Conservation (phyloP, 2,329 filamentous ascomycete genomes). For the Daldinia sp. region DNA sequence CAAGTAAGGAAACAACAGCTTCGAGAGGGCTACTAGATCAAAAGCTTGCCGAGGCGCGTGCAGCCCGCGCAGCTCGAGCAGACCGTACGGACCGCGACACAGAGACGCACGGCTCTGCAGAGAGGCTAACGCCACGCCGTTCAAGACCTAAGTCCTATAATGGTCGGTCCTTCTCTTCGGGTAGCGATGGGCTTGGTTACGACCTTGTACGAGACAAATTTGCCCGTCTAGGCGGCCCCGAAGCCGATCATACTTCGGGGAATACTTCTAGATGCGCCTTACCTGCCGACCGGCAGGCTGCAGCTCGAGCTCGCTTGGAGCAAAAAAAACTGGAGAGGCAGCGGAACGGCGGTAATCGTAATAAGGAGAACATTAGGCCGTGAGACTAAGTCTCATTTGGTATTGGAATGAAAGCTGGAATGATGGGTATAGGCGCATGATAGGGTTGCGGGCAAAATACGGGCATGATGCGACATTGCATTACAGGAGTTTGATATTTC, state of each 20-base stretch:
- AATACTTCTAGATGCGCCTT: constrained; percentile 60
- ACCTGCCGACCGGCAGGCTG: constrained; percentile 64
- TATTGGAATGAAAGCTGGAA: background rate
- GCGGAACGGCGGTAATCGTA: constrained; percentile 43
- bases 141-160: constrained; percentile 45
- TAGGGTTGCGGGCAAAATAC: constrained; percentile 24
- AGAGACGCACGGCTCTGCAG: constrained; percentile 38
- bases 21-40: constrained; percentile 21
- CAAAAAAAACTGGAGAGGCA: constrained; percentile 65
- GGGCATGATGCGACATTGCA: constrained; percentile 31
- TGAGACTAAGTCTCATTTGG: constrained; percentile 11
- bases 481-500: constrained; percentile 29
- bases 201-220: constrained; percentile 62
- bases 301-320: constrained; percentile 67
- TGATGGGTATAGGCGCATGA: constrained; percentile 6
- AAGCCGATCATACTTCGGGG: constrained; percentile 48
- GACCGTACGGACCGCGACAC: constrained; percentile 30
- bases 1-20: constrained; percentile 19
- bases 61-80: constrained; percentile 25
- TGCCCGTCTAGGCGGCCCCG: constrained; percentile 58
- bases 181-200: constrained; percentile 53
- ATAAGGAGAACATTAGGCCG: constrained; percentile 64
- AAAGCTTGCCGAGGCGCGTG: constrained; percentile 25
- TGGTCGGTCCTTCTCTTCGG: constrained; percentile 46
- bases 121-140: constrained; percentile 41